A percentile compares a stretch with the other conserved stretches of the same genome.
phyloP scores from a whole-genome alignment of 495 filamentous ascomycete genomes.

The Glutinoglossum americanum region DNA sequence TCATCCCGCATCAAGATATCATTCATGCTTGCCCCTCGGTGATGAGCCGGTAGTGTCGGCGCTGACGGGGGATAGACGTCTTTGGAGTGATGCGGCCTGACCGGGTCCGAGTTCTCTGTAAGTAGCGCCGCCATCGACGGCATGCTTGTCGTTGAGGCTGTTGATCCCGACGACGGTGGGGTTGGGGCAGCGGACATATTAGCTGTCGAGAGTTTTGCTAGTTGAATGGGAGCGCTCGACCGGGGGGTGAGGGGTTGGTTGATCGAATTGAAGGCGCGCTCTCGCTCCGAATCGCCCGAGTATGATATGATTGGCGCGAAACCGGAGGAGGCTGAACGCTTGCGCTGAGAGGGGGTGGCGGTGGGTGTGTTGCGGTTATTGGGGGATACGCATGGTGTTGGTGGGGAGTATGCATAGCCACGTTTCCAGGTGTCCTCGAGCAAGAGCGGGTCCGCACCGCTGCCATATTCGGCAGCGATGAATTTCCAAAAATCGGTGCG shows the following conservation, averaged over 20 bases:
- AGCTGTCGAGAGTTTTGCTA: background rate
- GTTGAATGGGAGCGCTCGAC: background rate
- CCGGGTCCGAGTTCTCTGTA: background rate
- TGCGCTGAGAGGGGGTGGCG: background rate
- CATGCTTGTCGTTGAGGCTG: slow-evolving; percentile 6
- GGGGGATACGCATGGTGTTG: slow-evolving; percentile 14
- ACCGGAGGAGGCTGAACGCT: background rate
- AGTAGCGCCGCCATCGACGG: background rate
- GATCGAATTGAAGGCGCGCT: background rate
- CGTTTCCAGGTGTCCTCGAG: slow-evolving; percentile 50
- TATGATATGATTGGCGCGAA: background rate
- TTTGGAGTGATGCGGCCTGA: background rate
- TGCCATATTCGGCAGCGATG: slow-evolving; percentile 48
- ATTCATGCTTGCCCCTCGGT: background rate
- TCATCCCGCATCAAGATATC: background rate
- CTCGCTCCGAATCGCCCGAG: background rate
- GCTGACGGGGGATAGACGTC: background rate
- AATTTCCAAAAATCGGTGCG: slow-evolving; percentile 49
- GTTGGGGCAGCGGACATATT: background rate
- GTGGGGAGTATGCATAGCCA: slow-evolving; percentile 20
- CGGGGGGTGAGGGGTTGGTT: background rate
- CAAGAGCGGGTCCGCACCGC: slow-evolving; percentile 34
- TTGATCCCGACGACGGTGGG: slow-evolving; percentile 7
- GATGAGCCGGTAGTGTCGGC: background rate
- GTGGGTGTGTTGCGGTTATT: slow-evolving; percentile 4